Base-by-base conservation (phyloP, 2,329 filamentous ascomycete genomes). In the Colletotrichum eremochloae region DNA sequence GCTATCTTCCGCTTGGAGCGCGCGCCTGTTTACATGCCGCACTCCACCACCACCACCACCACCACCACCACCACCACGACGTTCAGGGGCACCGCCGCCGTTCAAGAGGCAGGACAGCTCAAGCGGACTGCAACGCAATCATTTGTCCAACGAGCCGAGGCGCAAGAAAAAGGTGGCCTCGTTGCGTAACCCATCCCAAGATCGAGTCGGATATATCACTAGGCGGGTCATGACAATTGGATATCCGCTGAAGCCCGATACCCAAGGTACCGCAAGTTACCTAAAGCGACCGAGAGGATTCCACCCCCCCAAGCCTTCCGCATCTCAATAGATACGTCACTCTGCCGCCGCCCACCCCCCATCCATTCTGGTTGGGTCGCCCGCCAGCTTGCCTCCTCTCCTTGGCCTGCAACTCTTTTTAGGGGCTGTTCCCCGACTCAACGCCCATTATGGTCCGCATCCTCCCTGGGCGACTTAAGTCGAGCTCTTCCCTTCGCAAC, bases 401-500 rank as follows among this genome's bases (percentile, higher is more conserved):
- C 69, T 69, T 72, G 69, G 69, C 67, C 66, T 65, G 53, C 67
- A 73, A 73, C 73, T 74, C 68, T 71, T 74, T 72, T 71, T 66
- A 67, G 67, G 71, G 71, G 71, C 68, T 63, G 36, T 62, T 65
- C 72, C 63, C 57, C 60, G 67, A 72, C 71, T 55, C 62, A 24
- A 24, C 62, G 48, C 63, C 74, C 73, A 74, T 74, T 79, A 89
- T 90, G 88, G 86, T 88, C 75, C 87, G 87, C 79, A 89, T 90
- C 78, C 85, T 90, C 73, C 87, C 88, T 68, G 84, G 82, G 73
- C 86, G 88, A 64, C 81, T 90, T 48, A 88, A 88, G 80, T 81
- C 84, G 69, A 79, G 78, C 70, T 78, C 74, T 81, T 82, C 66
- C 78, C 77, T 71, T 74, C 76, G 76, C 78, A 85, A 85, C 77